Base-by-base conservation (phyloP, 305 asterid species). In the Ajuga reptans region DNA sequence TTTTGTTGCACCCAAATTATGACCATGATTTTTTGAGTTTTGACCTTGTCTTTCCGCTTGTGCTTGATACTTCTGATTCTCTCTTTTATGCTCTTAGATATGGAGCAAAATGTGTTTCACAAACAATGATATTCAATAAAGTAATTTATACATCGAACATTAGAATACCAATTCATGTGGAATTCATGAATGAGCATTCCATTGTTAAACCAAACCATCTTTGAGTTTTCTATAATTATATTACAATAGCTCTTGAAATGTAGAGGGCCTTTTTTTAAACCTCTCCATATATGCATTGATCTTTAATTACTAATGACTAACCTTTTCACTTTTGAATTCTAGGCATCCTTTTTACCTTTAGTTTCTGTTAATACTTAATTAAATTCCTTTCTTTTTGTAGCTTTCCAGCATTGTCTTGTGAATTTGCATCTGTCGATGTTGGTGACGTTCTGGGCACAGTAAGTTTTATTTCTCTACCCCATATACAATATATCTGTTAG, bases 381-480 rank as follows among this genome's bases (percentile, higher is more conserved):
- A 12, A 6, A 53, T 61, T 17, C 3, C 4, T 62, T 29, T 37
- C 18, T 79, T 42, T 39, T 43, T 79, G 84, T 75, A 89, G 96
- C 83, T 89, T 90, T 82, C 97, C 97, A 9, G 92, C 97, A 52
- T 60, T 90, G 75, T 88, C 97, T 69, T 90, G 97, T 76, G 97
- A 90, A 80, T 90, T 90, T 81, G 95, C 97, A 53, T 90, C 97
- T 17, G 86, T 90, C 34, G 97, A 90, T 70, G 86, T 90, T 79
- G 86, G 94, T 79, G 97, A 90, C 75, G 87, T 82, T 77, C 77
- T 90, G 82, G 97, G 97, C 77, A 90, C 97, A 52, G 97, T 89
- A 86, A 81, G 93, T 82, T 63, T 74, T 69, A 41, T 56, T 31
- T 18, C 41, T 73, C 9, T 12, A 63, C 49, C 52, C 54, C 56